Evolutionary conservation across 2,329 filamentous ascomycete species (phyloP).

Genomic region (Fusarium goolgardi): DNA sequence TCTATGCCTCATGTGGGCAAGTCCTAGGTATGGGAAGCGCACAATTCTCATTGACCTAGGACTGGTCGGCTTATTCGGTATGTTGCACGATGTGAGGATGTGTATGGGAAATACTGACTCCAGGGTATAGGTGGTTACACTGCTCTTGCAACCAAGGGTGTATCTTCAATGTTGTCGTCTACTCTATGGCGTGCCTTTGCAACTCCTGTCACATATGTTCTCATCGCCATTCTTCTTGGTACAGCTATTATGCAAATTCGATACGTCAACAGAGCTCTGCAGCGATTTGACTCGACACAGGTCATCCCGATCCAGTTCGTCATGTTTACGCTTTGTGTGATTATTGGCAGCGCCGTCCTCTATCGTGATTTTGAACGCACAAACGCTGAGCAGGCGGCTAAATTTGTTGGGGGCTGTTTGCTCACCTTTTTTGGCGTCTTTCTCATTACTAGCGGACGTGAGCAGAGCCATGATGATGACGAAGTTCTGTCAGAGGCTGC

Average conservation of each 20-base stretch:
- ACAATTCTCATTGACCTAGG: conserved; percentile 93
- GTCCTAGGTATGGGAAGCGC: conserved; percentile 83
- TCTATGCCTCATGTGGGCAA: conserved; percentile 80
- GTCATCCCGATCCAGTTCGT: conserved; percentile 99
- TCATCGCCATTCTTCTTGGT: conserved; percentile 80
- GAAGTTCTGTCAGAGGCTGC: conserved; percentile 66
- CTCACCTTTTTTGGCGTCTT: conserved; percentile 98
- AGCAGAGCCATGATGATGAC: conserved; percentile 66
- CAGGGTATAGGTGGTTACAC: conserved; percentile 83
- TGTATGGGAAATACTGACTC: conserved; percentile 17
- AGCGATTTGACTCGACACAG: conserved; percentile 95
- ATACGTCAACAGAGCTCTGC: conserved; percentile 88
- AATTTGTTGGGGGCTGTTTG: conserved; percentile 90
- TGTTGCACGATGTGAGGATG: conserved; percentile 47
- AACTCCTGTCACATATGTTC: conserved; percentile 89
- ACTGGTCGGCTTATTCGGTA: conserved; percentile 92
- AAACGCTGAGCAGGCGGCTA: conserved; percentile 75
- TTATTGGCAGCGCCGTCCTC: conserved; percentile 90
- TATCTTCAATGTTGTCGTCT: conserved; percentile 93
- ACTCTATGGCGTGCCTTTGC: conserved; percentile 89
- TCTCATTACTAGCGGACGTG: conserved; percentile 89
- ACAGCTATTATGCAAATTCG: conserved; percentile 97
- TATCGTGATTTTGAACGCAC: conserved; percentile 96
- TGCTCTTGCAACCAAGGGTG: conserved; percentile 94
- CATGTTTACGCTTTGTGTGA: conserved; percentile 94